Evolutionary conservation across 2,329 filamentous ascomycete genomes (phyloP).

Genomic region (Pyricularia sp.): DNA sequence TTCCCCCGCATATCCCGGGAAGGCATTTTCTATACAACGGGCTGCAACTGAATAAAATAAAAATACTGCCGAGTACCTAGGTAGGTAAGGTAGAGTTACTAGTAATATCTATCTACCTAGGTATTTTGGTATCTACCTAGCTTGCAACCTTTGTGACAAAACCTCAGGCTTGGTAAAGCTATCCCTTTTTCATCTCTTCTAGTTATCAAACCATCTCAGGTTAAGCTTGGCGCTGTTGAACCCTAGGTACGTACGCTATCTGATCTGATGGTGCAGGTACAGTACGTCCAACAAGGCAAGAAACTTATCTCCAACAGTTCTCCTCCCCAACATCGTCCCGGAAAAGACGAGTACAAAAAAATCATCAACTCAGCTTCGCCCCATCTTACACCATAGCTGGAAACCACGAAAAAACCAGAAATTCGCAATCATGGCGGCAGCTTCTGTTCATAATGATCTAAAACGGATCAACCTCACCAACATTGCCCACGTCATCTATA

Average conservation of each 20-base stretch:
- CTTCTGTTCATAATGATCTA: slow-evolving; percentile 10
- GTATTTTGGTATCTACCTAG: neutral
- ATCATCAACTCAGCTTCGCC: neutral
- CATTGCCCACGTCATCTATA: slow-evolving; percentile 38
- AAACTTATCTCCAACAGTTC: neutral
- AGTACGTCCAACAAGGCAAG: neutral
- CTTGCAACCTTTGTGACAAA: neutral
- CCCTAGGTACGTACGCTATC: neutral
- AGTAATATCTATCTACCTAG: no score
- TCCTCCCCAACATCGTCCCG: neutral
- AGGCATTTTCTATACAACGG: neutral
- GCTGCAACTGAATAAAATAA: neutral
- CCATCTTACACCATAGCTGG: neutral
- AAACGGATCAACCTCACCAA: slow-evolving; percentile 26
- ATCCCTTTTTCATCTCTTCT: neutral
- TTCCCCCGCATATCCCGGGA: slow-evolving; percentile 2
- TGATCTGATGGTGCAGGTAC: neutral
- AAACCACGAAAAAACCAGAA: neutral
- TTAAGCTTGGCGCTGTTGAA: neutral
- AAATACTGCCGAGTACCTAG: neutral
- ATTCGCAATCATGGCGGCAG: slow-evolving; percentile 12
- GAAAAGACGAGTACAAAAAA: neutral
- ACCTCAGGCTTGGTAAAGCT: neutral
- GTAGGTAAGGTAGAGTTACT: no score
- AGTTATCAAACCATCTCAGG: neutral